Evolutionary conservation across 2,329 filamentous ascomycete genomes (phyloP), one percentile per base, ranked within the genome.

Genomic region (Fusarium sp.): DNA sequence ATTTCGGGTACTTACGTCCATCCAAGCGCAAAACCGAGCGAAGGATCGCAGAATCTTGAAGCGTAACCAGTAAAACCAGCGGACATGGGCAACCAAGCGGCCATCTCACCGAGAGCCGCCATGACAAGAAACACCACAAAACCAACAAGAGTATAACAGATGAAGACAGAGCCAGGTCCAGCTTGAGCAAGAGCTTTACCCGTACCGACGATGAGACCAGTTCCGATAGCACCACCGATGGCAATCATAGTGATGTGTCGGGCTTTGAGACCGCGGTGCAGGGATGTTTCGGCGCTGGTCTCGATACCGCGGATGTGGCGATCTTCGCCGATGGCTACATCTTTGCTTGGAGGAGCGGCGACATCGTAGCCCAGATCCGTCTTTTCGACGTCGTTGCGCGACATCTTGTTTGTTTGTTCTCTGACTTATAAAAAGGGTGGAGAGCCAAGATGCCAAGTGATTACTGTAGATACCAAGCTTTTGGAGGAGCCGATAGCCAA

Each of bases 51-150:
- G 82, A 93, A 96, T 49, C 93, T 87, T 64, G 89, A 87, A 25
- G 93, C 92, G 76, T 94, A 96, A 74, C 92, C 92, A 65, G 92
- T 92, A 80, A 96, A 97, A 72, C 93, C 93, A 77, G 91, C 89
- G 57, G 89, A 87, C 74, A 94, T 85, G 53, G 93, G 93, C 34
- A 96, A 80, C 91, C 92, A 96, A 55, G 92, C 88, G 11, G 92
- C 92, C 92, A 96, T 96, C 80, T 95, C 92, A 68, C 92, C 93
- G 6, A 96, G 87, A 59, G 88, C 90, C 61, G 89, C 90, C 92
- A 96, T 94, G 72, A 96, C 92, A 43, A 93, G 82, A 79, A 90
- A 96, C 71, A 95, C 93, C 63, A 96, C 80, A 48, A 90, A 80
- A 70, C 91, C 91, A 70, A 93, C 86, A 66, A 91, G 78, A 40